Conservation (phyloP, 768 basidiomycete genomes). For the Kwoniella sp. region DNA sequence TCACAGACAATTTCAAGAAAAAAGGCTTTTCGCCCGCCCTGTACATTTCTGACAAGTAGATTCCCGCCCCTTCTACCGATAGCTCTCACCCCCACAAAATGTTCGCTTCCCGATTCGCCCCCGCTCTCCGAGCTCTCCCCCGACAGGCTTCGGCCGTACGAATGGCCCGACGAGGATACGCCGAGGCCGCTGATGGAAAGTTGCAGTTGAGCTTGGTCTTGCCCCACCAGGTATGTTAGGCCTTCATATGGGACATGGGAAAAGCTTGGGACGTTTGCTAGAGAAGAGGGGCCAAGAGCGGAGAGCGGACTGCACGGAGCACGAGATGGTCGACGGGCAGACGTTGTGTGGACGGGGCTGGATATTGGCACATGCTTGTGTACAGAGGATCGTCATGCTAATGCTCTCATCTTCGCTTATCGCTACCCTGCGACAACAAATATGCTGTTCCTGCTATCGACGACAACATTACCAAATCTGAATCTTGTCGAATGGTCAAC, state of each 20-base stretch:
- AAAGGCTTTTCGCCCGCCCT: too few species aligned
- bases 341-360: not conserved
- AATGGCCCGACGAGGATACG: constrained; percentile 78
- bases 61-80: not conserved
- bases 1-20: not conserved
- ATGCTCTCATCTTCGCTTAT: not conserved
- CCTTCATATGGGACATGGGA: not conserved
- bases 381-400: not conserved
- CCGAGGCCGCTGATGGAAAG: constrained; percentile 73
- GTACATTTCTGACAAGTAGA: too few species aligned
- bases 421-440: too few species aligned
- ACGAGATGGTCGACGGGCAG: too few species aligned
- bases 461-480: too few species aligned
- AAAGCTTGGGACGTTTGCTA: not conserved
- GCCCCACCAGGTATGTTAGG: constrained; percentile 80
- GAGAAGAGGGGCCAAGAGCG: too few species aligned
- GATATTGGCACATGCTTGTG: not conserved
- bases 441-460: too few species aligned
- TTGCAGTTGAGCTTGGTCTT: constrained; percentile 90
- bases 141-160: constrained; percentile 34
- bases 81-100: constrained; percentile 29
- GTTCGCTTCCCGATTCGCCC: constrained; percentile 38
- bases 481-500: not conserved
- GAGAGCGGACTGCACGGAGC: too few species aligned
- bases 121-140: constrained; percentile 42